Conservation (phyloP, 495 filamentous ascomycete species). For the Aspergillus conjunctus region DNA sequence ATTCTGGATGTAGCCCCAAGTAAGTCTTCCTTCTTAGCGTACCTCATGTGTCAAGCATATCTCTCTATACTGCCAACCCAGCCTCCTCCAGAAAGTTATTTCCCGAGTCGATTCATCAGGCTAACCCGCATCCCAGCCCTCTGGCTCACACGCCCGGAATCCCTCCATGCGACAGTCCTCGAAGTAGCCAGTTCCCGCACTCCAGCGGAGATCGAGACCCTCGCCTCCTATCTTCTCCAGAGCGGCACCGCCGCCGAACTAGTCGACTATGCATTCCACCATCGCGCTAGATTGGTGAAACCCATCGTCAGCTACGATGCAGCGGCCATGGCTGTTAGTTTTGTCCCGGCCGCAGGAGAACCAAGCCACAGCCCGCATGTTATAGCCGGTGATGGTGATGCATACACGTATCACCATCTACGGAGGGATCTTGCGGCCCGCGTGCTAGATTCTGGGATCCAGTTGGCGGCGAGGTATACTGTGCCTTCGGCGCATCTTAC, state of each 20-base stretch:
- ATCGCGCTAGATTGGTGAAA: slow-evolving; percentile 73
- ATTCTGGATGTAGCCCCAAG: slow-evolving; percentile 65
- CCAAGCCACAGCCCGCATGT: slow-evolving; percentile 13
- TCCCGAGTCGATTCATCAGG: too few relatives aligned
- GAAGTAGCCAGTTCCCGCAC: slow-evolving; percentile 77
- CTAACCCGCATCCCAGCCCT: slow-evolving; percentile 52
- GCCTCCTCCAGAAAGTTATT: too few relatives aligned
- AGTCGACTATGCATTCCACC: slow-evolving; percentile 60
- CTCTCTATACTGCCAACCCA: too few relatives aligned
- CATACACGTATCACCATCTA: slow-evolving; percentile 88
- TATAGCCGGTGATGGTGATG: slow-evolving; percentile 41
- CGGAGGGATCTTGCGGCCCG: slow-evolving; percentile 72
- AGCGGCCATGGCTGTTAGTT: slow-evolving; percentile 80
- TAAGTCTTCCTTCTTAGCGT: slow-evolving; percentile 39
- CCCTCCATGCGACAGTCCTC: slow-evolving; percentile 83
- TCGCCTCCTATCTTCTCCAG: slow-evolving; percentile 57
- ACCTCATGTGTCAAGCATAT: too few relatives aligned
- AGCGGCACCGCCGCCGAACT: slow-evolving; percentile 51
- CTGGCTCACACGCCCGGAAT: slow-evolving; percentile 78
- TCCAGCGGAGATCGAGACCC: slow-evolving; percentile 56
- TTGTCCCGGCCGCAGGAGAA: slow-evolving; percentile 73
- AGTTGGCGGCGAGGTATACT: slow-evolving; percentile 72
- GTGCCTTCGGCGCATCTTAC: slow-evolving; percentile 90
- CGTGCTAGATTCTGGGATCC: slow-evolving; percentile 57
- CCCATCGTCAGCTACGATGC: slow-evolving; percentile 84